Base-by-base conservation (phyloP, 768 basidiomycete genomes). In the Lactarius sanguifluus region DNA sequence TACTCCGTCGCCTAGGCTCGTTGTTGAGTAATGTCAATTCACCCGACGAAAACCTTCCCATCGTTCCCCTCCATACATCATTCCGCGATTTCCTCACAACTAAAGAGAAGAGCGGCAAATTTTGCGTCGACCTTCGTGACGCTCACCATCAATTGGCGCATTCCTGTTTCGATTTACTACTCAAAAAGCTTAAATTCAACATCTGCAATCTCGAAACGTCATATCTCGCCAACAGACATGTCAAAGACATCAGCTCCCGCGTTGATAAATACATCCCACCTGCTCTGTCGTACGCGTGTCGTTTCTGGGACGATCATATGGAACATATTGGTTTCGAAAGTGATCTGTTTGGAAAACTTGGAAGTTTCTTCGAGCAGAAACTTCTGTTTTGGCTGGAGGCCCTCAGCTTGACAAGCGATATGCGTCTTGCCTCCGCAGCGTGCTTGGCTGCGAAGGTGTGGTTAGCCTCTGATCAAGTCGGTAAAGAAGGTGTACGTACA, bases 271-370 rank as follows among this genome's bases (percentile, higher is more conserved):
- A 52, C 43, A 52, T 61, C 20, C 32, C 41, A 30, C 25, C 43
- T 36, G 40, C 45, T 47, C 43, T 61, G 10, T 20, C 3, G 5
- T 61, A 61, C 32, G 60, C 45, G 6, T 61, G 60, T 43, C 15
- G 25, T 47, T 61, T 34, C 60, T 61, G 60, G 60, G 45, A 47
- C 6, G 25, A 52, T 16, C 60, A 61, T 38, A n/a, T 61, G 23
- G 13, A n/a, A 45, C 43, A 28, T 25, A 23, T 23, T 34, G 10
- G 25, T 13, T 61, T 61, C 7, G 32, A 61, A 28, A 13, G 1
- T 7, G 23, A 52, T n/a, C 28, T 61, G 18, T 52, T 34, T 32
- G 5, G 18, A 15, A 47, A 47, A 47, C 20, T 47, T 34, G 45
- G 34, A 34, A 30, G 15, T 4, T 45, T 61, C 8, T 32, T 61